Conservation (phyloP, 2,329 filamentous ascomycete genomes). For the Xylariales sp. region DNA sequence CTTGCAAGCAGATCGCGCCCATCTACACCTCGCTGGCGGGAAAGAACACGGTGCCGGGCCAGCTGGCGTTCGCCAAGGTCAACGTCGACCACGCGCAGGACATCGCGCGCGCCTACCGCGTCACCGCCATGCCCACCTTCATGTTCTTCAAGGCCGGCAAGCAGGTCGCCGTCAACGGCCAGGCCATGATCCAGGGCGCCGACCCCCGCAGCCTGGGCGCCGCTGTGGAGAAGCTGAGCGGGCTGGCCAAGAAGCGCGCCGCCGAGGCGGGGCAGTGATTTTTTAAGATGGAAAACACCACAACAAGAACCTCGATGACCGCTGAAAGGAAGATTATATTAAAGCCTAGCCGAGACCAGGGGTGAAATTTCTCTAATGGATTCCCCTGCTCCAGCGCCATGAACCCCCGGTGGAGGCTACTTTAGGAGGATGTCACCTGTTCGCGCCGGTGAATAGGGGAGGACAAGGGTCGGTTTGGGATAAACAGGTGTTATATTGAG, state of each 20-base stretch:
- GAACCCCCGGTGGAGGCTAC: too few species aligned
- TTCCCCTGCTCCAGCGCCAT: too few species aligned
- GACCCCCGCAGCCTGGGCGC: constrained; percentile 4
- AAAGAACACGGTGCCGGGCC: constrained; percentile 31
- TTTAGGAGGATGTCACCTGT: too few species aligned
- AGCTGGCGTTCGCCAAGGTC: constrained; percentile 53
- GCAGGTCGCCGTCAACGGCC: constrained; percentile 8
- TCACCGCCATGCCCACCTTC: constrained; percentile 57
- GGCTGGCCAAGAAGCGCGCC: constrained; percentile 7
- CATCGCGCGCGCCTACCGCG: constrained; percentile 42
- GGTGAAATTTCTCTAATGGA: too few species aligned
- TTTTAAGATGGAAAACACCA: too few species aligned
- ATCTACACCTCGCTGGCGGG: constrained; percentile 45
- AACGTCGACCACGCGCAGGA: constrained; percentile 52
- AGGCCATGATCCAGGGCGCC: constrained; percentile 8
- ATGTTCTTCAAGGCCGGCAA: constrained; percentile 54
- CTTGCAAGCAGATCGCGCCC: constrained; percentile 57
- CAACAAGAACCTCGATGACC: too few species aligned
- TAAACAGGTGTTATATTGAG: too few species aligned
- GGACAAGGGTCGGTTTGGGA: too few species aligned
- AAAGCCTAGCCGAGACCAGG: too few species aligned
- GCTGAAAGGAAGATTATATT: too few species aligned
- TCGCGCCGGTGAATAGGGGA: too few species aligned
- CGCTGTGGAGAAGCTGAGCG: constrained; percentile 8
- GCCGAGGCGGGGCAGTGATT: constrained; percentile 4